Conservation (phyloP, 305 asterid species). For the Petunia hybrid region DNA sequence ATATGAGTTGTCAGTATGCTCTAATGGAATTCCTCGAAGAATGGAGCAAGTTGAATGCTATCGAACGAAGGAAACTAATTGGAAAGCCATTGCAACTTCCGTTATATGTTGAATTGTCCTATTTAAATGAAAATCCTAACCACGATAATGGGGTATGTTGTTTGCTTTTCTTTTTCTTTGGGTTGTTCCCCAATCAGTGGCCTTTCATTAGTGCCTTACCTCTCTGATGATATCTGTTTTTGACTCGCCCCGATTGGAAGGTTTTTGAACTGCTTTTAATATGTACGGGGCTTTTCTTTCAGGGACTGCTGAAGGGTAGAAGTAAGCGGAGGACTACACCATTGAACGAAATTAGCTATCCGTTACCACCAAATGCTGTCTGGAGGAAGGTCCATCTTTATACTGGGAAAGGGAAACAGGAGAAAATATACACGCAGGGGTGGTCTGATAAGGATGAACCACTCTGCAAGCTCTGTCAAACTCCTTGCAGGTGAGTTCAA, state of each 20-base stretch:
- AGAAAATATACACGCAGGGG: conserved; percentile 80
- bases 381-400: conserved; percentile 69
- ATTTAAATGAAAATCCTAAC: conserved; percentile 76
- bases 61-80: conserved; percentile 71
- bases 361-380: conserved; percentile 80
- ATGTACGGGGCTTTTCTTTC: conserved; percentile 40
- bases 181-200: not conserved
- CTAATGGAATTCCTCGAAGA: conserved; percentile 62
- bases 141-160: conserved; percentile 75
- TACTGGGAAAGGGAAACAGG: conserved; percentile 59
- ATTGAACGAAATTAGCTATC: conserved; percentile 67
- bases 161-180: conserved; percentile 12
- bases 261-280: conserved; percentile 7
- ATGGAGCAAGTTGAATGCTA: conserved; percentile 88
- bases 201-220: conserved; percentile 23
- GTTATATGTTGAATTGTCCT: conserved; percentile 75
- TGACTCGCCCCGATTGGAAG: not conserved
- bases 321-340: conserved; percentile 88
- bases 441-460: conserved; percentile 89
- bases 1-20: conserved; percentile 54
- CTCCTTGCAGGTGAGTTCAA: conserved; percentile 79
- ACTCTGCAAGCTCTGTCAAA: conserved; percentile 95
- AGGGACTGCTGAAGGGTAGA: conserved; percentile 90
- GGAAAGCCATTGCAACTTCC: conserved; percentile 92
- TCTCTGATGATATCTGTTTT: not conserved